phyloP scores from a whole-genome alignment of 352 stramenopile species.

The Phytopythium boreale region DNA sequence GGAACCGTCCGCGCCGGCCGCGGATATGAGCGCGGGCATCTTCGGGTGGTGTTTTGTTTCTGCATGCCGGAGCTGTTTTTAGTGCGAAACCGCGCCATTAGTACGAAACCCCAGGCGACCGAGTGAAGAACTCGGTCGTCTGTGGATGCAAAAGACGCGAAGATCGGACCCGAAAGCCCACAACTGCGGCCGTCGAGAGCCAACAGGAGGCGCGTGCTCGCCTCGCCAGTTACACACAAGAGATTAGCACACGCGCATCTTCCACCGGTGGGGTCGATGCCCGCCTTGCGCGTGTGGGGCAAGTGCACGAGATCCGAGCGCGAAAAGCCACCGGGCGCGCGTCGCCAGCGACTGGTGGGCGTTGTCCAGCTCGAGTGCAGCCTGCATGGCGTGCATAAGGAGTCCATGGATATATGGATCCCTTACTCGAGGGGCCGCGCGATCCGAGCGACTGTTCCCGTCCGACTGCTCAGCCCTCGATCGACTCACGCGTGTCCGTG shows the following conservation, averaged over 20 bases:
- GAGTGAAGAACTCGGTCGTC: too few species aligned
- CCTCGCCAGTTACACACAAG: too few species aligned
- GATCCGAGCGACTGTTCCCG: conserved; percentile 1
- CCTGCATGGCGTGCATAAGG: background rate
- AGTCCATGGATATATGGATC: background rate
- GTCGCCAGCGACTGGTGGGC: background rate
- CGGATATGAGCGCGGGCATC: background rate
- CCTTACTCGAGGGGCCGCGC: background rate
- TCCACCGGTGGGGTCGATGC: too few species aligned
- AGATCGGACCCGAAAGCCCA: background rate
- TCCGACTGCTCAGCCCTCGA: background rate
- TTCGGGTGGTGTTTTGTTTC: background rate
- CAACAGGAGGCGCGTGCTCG: background rate
- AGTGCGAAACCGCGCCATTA: background rate
- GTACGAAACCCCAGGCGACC: background rate
- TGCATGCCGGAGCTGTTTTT: background rate
- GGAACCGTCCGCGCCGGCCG: too few species aligned
- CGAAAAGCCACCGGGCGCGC: background rate
- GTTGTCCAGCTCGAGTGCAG: background rate
- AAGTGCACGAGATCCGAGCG: background rate
- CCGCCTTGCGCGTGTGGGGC: background rate
- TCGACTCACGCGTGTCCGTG: background rate
- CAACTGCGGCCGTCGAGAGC: too few species aligned
- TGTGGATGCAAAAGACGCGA: background rate
- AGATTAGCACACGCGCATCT: too few species aligned